phyloP scores from a whole-genome alignment of 192 early-diverging fungal genomes.

The Linderina pennispora region DNA sequence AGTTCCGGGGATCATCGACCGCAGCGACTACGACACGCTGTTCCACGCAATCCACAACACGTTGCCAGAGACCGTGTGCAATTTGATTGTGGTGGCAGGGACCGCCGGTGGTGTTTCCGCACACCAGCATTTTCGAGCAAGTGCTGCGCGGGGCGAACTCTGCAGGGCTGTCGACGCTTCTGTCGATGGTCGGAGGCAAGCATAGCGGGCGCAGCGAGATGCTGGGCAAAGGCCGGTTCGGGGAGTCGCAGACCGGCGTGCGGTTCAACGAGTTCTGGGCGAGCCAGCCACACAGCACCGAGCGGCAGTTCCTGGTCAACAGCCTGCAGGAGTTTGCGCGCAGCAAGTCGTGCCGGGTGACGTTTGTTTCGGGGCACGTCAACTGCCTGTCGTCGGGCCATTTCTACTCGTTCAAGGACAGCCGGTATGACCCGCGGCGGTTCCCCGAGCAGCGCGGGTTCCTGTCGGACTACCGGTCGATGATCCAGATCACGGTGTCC shows the following conservation, averaged over 20 bases:
- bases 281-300: slow-evolving; percentile 54
- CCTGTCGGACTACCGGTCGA: slow-evolving; percentile 59
- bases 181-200: slow-evolving; percentile 27
- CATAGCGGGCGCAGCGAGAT: slow-evolving; percentile 40
- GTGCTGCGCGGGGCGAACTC: slow-evolving; percentile 54
- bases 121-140: slow-evolving; percentile 60
- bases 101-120: slow-evolving; percentile 73
- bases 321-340: slow-evolving; percentile 62
- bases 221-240: slow-evolving; percentile 55
- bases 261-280: slow-evolving; percentile 76
- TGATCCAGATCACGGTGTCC: slow-evolving; percentile 75
- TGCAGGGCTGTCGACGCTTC: slow-evolving; percentile 36
- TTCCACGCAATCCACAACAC: slow-evolving; percentile 50
- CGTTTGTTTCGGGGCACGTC: slow-evolving; percentile 78
- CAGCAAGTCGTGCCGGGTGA: slow-evolving; percentile 56
- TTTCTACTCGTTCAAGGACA: slow-evolving; percentile 46
- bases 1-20: slow-evolving; percentile 55
- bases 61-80: slow-evolving; percentile 53
- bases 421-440: slow-evolving; percentile 29
- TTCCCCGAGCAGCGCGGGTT: slow-evolving; percentile 47
- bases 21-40: slow-evolving; percentile 54
- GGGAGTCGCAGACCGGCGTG: slow-evolving; percentile 69
- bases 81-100: slow-evolving; percentile 61
- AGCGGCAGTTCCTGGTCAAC: slow-evolving; percentile 59
- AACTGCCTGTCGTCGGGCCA: slow-evolving; percentile 60